Conservation (phyloP, 2,329 filamentous ascomycete genomes). For the Blastomyces parvus region DNA sequence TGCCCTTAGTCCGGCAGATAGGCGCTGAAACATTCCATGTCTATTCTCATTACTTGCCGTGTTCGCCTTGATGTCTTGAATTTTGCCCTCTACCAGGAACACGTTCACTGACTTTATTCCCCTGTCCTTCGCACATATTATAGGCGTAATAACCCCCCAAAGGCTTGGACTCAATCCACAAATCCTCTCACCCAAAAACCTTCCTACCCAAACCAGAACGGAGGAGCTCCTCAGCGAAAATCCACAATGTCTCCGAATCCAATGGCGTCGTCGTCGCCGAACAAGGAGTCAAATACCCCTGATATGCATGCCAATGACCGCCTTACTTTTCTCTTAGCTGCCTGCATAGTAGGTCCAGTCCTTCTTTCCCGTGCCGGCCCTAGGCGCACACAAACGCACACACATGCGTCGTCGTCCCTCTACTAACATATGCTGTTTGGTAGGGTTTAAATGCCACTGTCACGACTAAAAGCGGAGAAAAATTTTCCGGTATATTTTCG, state of each 20-base stretch:
- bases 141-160: slow-evolving; percentile 47
- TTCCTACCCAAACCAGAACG: slow-evolving; percentile 45
- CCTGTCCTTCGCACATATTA: slow-evolving; percentile 10
- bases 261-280: slow-evolving; percentile 18
- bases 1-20: not conserved
- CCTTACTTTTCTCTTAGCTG: slow-evolving; percentile 49
- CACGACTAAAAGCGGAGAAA: slow-evolving; percentile 52
- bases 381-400: not conserved
- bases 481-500: slow-evolving; percentile 53
- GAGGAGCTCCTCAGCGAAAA: slow-evolving; percentile 39
- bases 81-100: not conserved
- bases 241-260: slow-evolving; percentile 31
- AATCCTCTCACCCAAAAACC: slow-evolving; percentile 53
- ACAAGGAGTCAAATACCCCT: slow-evolving; percentile 43
- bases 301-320: slow-evolving; percentile 53
- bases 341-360: slow-evolving; percentile 47
- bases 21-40: not conserved
- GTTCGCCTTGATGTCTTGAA: slow-evolving; percentile 1
- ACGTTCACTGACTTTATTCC: slow-evolving; percentile 3
- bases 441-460: slow-evolving; percentile 49
- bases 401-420: not conserved
- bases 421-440: slow-evolving; percentile 8
- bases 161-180: slow-evolving; percentile 52
- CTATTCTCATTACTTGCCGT: not conserved
- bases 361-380: not conserved